Base-by-base conservation (phyloP, 2,329 filamentous ascomycete species). In the Epichloe amarillans region DNA sequence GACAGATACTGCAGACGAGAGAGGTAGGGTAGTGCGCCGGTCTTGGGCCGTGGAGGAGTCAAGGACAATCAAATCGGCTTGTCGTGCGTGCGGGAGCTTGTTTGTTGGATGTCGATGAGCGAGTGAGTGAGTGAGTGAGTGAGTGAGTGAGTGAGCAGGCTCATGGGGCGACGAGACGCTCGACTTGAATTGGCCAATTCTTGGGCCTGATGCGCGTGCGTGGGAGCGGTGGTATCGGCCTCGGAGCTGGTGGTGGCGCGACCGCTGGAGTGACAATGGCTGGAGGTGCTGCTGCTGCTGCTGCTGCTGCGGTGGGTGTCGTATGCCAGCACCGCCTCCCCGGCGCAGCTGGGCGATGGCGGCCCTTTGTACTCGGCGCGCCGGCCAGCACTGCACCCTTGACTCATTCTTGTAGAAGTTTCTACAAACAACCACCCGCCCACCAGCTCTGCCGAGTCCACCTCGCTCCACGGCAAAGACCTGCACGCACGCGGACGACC, bases 321-420 rank as follows among this genome's bases (percentile, higher is more conserved):
- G 48, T 45, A 46, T 49, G 53, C 40, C 45, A 47, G 38, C 47
- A 21, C 19, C 19, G 3, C 19, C 19, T 21, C 19, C 19, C 19
- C 19, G 39, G 46, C 35, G 33, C 46, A 47, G 42, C 45, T 52
- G 60, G 52, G 54, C 53, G 52, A 54, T 46, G 53, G 54, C 50
- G 50, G 44, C 53, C 61, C 63, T 66, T 61, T 67, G 66, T 67
- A 67, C 60, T 56, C 35, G 42, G 37, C 23, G 53, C 52, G 51
- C 47, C 47, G 39, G 15, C 12, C 47, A 12, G 26, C 5, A 15
- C 48, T 8, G 54, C 50, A 44, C 17, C 56, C 54, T 65, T 66
- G 68, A 68, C 65, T 68, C 67, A 69, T 61, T 62, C 66, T 69
- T 69, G 67, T 70, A 69, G 67, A 71, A 71, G 59, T 66, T 71